A percentile compares a stretch with the other conserved stretches of the same genome.
phyloP scores from a whole-genome alignment of 139 green algal genomes.

The Zygnema cylindricum region DNA sequence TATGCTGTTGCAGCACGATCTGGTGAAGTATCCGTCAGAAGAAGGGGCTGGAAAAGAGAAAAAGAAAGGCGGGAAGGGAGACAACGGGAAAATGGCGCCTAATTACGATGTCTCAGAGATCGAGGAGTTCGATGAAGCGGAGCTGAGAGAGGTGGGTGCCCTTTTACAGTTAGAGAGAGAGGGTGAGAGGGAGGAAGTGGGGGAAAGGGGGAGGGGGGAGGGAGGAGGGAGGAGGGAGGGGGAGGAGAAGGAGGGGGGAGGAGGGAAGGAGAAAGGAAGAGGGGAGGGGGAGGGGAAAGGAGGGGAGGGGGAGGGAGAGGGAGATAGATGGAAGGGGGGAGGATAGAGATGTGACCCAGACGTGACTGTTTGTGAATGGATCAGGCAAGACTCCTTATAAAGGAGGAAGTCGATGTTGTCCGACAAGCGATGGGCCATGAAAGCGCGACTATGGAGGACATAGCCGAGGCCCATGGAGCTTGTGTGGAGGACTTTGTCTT shows the following conservation, averaged over 20 bases:
- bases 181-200: background rate
- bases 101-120: conserved; percentile 8
- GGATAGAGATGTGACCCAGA: conserved; percentile 14
- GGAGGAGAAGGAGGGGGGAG: background rate
- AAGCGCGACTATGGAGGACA: conserved; percentile 26
- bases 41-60: conserved; percentile 35
- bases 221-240: background rate
- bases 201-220: background rate
- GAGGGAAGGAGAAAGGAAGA: background rate
- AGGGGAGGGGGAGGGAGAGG: background rate
- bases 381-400: conserved; percentile 39
- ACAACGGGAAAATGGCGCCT: background rate
- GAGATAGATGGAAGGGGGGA: background rate
- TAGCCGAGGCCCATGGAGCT: conserved; percentile 10
- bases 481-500: conserved; percentile 53
- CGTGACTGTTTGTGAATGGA: too few relatives aligned
- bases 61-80: conserved; percentile 12
- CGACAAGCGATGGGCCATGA: conserved; percentile 44
- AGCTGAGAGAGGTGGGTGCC: conserved; percentile 40
- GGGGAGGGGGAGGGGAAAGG: background rate
- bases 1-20: conserved; percentile 76
- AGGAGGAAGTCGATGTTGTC: conserved; percentile 41
- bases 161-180: too few relatives aligned
- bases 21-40: conserved; percentile 70
- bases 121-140: conserved; percentile 32